Conservation (phyloP, 2,329 filamentous ascomycete species). For the Cryphonectria naterciae region DNA sequence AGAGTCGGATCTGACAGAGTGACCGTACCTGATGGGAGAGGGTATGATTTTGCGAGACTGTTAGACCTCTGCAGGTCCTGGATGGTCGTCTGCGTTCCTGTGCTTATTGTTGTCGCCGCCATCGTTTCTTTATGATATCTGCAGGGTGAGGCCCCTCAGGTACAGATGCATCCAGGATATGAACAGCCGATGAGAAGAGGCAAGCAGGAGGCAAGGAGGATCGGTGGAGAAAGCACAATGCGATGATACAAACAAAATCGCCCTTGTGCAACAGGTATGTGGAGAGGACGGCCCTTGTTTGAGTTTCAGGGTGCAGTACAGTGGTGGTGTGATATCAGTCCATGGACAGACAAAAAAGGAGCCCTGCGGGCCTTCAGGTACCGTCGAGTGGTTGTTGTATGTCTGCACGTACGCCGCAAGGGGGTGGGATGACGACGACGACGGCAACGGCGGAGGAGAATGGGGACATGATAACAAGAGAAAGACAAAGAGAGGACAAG, state of each 20-base stretch:
- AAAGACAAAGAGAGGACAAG: background rate
- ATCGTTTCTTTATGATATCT: constrained; percentile 8
- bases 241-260: no score
- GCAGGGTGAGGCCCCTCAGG: background rate
- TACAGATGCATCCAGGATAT: constrained; percentile 1
- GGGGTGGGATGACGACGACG: constrained; percentile 3
- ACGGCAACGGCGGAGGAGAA: background rate
- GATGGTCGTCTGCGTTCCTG: constrained; percentile 27
- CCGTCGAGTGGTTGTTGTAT: background rate
- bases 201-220: background rate
- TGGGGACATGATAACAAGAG: constrained; percentile 1
- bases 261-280: background rate
- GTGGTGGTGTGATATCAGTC: constrained; percentile 9
- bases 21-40: constrained; percentile 25
- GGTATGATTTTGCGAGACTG: background rate
- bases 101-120: constrained; percentile 27
- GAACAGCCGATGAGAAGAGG: background rate
- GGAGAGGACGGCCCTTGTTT: background rate
- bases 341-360: background rate
- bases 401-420: background rate
- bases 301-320: constrained; percentile 3
- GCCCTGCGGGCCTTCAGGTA: background rate
- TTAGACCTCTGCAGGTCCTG: constrained; percentile 21
- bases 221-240: background rate
- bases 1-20: background rate